A percentile compares a stretch with the other conserved stretches of the same genome.
phyloP scores from a whole-genome alignment of 2,329 filamentous ascomycete genomes.

The Endoconidiophora laricicola region DNA sequence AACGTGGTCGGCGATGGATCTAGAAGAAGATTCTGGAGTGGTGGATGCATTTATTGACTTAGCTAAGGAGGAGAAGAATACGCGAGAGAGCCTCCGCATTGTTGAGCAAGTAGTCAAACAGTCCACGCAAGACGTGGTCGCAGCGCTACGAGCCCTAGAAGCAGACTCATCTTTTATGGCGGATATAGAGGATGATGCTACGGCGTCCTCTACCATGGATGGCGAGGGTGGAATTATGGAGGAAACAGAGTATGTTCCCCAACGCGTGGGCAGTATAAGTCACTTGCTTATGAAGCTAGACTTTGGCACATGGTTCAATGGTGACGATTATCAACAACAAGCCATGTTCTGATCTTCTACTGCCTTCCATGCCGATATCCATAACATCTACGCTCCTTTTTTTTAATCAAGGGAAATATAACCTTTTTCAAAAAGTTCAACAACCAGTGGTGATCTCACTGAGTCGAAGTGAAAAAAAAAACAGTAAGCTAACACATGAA shows the following conservation, averaged over 20 bases:
- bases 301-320: conserved; percentile 40
- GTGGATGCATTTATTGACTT: conserved; percentile 60
- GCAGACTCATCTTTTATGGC: conserved; percentile 27
- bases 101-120: conserved; percentile 48
- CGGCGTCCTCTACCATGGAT: conserved; percentile 19
- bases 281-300: conserved; percentile 83
- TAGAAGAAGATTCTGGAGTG: conserved; percentile 68
- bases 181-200: conserved; percentile 24
- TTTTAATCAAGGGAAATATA: no score
- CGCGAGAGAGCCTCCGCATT: conserved; percentile 45
- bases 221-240: conserved; percentile 26
- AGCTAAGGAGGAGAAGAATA: conserved; percentile 52
- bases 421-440: no score
- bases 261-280: conserved; percentile 65
- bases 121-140: conserved; percentile 52
- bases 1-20: conserved; percentile 62
- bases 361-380: not conserved
- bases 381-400: not conserved
- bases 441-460: no score
- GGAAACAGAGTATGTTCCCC: conserved; percentile 42
- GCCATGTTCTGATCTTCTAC: not conserved
- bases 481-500: no score
- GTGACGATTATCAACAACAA: conserved; percentile 14
- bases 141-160: conserved; percentile 30
- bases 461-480: no score